A percentile compares a stretch with the other conserved stretches of the same genome.
phyloP scores from a whole-genome alignment of 2,329 filamentous ascomycete genomes.

The Periconia sp. region DNA sequence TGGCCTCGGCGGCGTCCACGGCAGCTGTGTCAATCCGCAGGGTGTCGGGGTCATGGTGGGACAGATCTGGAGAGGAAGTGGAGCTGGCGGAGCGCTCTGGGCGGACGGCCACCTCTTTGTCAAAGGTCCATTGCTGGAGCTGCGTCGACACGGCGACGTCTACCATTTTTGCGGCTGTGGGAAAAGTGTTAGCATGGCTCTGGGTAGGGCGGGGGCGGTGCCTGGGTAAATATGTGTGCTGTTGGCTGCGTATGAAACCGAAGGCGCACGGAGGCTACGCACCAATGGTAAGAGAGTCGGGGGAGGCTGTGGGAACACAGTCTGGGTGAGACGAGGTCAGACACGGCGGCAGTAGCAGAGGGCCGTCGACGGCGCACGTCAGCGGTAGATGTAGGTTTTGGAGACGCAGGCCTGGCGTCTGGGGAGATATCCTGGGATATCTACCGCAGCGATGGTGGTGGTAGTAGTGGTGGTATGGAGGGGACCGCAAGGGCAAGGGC shows the following conservation, averaged over 20 bases:
- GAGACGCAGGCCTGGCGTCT: conserved; percentile 4
- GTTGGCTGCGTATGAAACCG: conserved; percentile 35
- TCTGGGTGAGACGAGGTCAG: conserved; percentile 29
- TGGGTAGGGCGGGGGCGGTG: conserved; percentile 6
- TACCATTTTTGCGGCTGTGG: conserved; percentile 32
- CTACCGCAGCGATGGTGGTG: conserved; percentile 8
- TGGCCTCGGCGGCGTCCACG: conserved; percentile 17
- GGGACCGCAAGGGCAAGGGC: conserved; percentile 8
- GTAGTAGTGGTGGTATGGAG: not conserved
- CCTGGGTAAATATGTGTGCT: conserved; percentile 22
- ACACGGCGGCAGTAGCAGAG: conserved; percentile 18
- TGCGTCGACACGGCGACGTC: conserved; percentile 39
- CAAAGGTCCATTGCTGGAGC: conserved; percentile 47
- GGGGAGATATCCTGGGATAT: conserved; percentile 10
- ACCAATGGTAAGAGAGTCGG: conserved; percentile 30
- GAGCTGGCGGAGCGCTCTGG: conserved; percentile 39
- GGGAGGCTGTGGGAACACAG: conserved; percentile 29
- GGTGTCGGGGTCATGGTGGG: conserved; percentile 40
- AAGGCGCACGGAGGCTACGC: conserved; percentile 31
- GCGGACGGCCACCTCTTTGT: conserved; percentile 35
- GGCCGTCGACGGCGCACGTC: conserved; percentile 9
- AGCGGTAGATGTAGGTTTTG: conserved; percentile 11
- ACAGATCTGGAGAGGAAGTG: conserved; percentile 43
- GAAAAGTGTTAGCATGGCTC: conserved; percentile 4
- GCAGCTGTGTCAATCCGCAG: conserved; percentile 39